Percentiles rank a stretch among this genome's conserved stretches.
phyloP scores from a whole-genome alignment of 371 early-diverging fungal species.

The Mycotypha africana region DNA sequence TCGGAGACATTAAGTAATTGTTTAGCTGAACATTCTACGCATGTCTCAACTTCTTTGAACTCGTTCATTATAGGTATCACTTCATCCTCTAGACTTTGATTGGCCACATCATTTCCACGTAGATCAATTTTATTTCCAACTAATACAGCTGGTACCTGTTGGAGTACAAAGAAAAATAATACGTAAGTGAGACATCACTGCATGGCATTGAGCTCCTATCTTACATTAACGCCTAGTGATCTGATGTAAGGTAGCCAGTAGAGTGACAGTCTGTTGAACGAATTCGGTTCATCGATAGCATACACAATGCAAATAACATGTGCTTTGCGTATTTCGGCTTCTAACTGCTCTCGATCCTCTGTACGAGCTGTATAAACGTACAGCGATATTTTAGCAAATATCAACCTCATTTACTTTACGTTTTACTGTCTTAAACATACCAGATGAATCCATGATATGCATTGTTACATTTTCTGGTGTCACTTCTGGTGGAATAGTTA shows the following conservation, averaged over 20 bases:
- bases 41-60: constrained; percentile 98
- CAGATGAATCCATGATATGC: constrained; percentile 93
- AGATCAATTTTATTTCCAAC: constrained; percentile 97
- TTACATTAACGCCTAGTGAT: constrained; percentile 84
- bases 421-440: constrained; percentile 27
- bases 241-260: constrained; percentile 93
- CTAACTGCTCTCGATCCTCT: constrained; percentile 83
- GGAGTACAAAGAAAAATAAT: not conserved
- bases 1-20: constrained; percentile 91
- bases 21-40: constrained; percentile 96
- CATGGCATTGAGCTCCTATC: too few species aligned
- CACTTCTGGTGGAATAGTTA: constrained; percentile 96
- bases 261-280: constrained; percentile 77
- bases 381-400: not conserved
- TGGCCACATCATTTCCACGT: constrained; percentile 74
- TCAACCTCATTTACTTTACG: not conserved
- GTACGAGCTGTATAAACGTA: constrained; percentile 55
- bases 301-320: constrained; percentile 97
- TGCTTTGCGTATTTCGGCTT: constrained; percentile 88
- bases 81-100: constrained; percentile 83
- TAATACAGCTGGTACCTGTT: constrained; percentile 88
- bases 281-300: constrained; percentile 76
- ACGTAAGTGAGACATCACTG: too few species aligned
- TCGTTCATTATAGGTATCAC: constrained; percentile 96
- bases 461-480: constrained; percentile 95